Percentiles rank a stretch among this genome's conserved stretches.
Evolutionary conservation across 1,139 yeast genomes (phyloP).

Genomic region (Suhomyces yuchorum): DNA sequence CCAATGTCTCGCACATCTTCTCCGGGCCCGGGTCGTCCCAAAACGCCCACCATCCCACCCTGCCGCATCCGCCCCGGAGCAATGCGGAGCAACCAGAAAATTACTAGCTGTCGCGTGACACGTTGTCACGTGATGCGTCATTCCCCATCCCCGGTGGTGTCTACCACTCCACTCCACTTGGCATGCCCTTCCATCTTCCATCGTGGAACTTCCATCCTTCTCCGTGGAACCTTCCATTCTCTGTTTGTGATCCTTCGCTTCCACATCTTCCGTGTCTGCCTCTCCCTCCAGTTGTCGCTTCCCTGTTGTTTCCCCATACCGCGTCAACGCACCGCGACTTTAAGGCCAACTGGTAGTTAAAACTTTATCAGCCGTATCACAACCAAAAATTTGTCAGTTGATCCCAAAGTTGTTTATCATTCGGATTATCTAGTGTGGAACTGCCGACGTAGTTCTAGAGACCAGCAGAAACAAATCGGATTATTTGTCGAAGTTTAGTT

Average conservation of each 20-base stretch:
- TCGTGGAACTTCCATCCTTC: too few relatives aligned
- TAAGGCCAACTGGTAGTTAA: not conserved
- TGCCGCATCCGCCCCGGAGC: not conserved
- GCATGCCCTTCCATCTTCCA: too few relatives aligned
- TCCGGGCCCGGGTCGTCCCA: not conserved
- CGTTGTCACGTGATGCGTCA: too few relatives aligned
- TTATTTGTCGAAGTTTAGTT: not conserved
- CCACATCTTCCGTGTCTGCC: too few relatives aligned
- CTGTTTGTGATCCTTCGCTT: too few relatives aligned
- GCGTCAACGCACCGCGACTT: constrained; percentile 2
- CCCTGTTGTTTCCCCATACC: not conserved
- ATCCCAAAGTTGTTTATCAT: not conserved
- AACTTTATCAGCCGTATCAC: not conserved
- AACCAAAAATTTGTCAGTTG: not conserved
- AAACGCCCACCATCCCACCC: too few relatives aligned
- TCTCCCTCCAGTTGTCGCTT: not conserved
- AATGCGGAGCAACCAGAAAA: not conserved
- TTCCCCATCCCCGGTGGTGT: too few relatives aligned
- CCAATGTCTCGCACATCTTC: too few relatives aligned
- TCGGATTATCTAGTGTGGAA: not conserved
- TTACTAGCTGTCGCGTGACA: too few relatives aligned
- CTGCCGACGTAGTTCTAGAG: not conserved
- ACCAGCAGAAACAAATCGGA: not conserved
- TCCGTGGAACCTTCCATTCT: too few relatives aligned
- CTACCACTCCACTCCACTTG: not conserved